These are phyloP conservation scores for Chytriomyces confervae DNA, from an alignment of 192 early-diverging fungal genomes.

Conservation along the genomic window DNA sequence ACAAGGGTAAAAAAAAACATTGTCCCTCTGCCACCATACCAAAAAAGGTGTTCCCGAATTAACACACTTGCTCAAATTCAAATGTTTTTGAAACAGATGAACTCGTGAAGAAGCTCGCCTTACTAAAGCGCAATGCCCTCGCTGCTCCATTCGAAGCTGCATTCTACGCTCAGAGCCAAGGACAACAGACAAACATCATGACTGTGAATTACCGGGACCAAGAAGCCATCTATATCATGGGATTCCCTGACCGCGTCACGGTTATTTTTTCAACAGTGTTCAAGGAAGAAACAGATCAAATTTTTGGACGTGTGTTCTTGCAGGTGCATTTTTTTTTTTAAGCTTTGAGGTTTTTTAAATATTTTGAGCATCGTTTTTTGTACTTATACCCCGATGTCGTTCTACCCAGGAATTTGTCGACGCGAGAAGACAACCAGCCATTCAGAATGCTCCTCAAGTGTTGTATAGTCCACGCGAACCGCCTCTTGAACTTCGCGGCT, in stretches of 20 bases:
- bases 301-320: constrained; percentile 95
- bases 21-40: neutral
- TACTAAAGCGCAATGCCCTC: constrained; percentile 93
- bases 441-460: constrained; percentile 97
- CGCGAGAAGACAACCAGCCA: constrained; percentile 85
- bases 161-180: constrained; percentile 79
- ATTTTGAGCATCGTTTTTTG: neutral
- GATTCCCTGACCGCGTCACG: constrained; percentile 91
- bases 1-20: constrained; percentile 61
- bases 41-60: constrained; percentile 7
- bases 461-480: constrained; percentile 90
- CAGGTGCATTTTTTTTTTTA: constrained; percentile 65
- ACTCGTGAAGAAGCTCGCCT: constrained; percentile 79
- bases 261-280: constrained; percentile 97
- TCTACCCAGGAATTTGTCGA: constrained; percentile 90
- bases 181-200: constrained; percentile 82
- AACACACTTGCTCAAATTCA: neutral
- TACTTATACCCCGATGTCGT: neutral
- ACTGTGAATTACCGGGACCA: constrained; percentile 91
- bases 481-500: constrained; percentile 89
- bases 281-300: constrained; percentile 95
- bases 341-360: neutral
- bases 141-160: constrained; percentile 93
- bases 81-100: constrained; percentile 7
- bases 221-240: constrained; percentile 92